phyloP scores from a whole-genome alignment of 306 rosid species.

The Rubus parviflorus region DNA sequence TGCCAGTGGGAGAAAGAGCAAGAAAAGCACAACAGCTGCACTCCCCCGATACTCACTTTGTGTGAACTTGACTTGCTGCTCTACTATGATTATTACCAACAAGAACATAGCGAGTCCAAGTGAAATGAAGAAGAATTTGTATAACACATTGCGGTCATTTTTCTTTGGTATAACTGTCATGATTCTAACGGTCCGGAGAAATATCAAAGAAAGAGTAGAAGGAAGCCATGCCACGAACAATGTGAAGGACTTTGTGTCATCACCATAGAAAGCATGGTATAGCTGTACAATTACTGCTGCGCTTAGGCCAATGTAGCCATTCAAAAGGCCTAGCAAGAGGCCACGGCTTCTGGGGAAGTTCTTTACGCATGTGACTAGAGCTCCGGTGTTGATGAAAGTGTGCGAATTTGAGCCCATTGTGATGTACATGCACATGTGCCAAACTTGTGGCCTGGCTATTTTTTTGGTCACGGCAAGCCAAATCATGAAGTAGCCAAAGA shows the following conservation, averaged over 20 bases:
- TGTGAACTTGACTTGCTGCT: constrained; percentile 12
- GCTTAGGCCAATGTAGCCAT: constrained; percentile 29
- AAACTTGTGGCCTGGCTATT: constrained; percentile 10
- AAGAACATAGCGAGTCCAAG: constrained; percentile 25
- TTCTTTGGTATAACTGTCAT: neutral
- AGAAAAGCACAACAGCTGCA: constrained; percentile 19
- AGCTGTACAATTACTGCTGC: constrained; percentile 20
- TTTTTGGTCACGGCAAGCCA: constrained; percentile 29
- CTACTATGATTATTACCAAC: constrained; percentile 19
- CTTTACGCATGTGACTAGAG: constrained; percentile 25
- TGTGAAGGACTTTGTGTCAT: constrained; percentile 25
- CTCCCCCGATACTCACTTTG: constrained; percentile 20
- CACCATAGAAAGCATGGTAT: constrained; percentile 26
- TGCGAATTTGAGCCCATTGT: constrained; percentile 27
- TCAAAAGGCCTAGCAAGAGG: constrained; percentile 22
- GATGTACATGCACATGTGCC: constrained; percentile 33
- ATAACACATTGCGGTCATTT: constrained; percentile 16
- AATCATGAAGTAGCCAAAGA: constrained; percentile 35
- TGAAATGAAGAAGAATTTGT: constrained; percentile 19
- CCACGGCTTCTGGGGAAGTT: constrained; percentile 28
- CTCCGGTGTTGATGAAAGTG: constrained; percentile 26
- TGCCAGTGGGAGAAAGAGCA: constrained; percentile 26
- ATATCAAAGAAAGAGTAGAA: constrained; percentile 3
- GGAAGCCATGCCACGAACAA: constrained; percentile 34
- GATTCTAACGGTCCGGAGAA: constrained; percentile 18